Base-by-base conservation (phyloP, 2,329 filamentous ascomycete genomes). In the Clarireedia sp. region DNA sequence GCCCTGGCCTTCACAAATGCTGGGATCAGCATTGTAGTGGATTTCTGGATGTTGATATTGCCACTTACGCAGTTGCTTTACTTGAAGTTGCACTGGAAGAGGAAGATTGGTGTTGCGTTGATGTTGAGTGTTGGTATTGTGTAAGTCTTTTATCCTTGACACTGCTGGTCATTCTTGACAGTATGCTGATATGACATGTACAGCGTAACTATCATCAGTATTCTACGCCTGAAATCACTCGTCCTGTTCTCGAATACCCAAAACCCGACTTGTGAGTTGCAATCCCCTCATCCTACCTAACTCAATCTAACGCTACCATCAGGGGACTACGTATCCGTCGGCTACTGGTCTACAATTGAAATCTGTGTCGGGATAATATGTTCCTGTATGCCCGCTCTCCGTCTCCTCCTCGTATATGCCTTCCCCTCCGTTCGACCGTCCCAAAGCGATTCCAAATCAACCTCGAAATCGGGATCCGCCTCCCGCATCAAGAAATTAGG, bases 111-210 rank as follows among this genome's bases (percentile, higher is more conserved):
- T 16, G 71, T 79, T 4, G 67, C 69, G 10, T 55, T 77, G 50
- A 79, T 80, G 75, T 79, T 80, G 56, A 69, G 72, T 41, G 69
- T 79, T 9, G 77, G 78, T 16, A 66, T 71, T 33, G 72, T 76
- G 55, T 63, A 51, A 58, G 60, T 57, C 38, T 36, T 8, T 29
- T 23, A 40, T 19, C 17, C 5, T 37, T 44, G 45, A 5, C 9
- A 21, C 7, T n/a, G 16, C 8, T 5, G 23, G 21, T 14, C 17
- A 23, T 4, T 10, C 8, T 3, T 10, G 1, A 17, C 10, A 19
- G 36, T 43, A 23, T 41, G 7, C 14, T 24, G 17, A 14, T 21
- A 2, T 6, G 2, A 3, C 19, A 19, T 21, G 3, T 3, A 41
- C 38, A 54, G 52, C 24, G 24, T 54, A 9, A 50, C 52, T 17